Evolutionary conservation across 1,284 basidiomycete species (phyloP).

Genomic region (Tilletia horrida): DNA sequence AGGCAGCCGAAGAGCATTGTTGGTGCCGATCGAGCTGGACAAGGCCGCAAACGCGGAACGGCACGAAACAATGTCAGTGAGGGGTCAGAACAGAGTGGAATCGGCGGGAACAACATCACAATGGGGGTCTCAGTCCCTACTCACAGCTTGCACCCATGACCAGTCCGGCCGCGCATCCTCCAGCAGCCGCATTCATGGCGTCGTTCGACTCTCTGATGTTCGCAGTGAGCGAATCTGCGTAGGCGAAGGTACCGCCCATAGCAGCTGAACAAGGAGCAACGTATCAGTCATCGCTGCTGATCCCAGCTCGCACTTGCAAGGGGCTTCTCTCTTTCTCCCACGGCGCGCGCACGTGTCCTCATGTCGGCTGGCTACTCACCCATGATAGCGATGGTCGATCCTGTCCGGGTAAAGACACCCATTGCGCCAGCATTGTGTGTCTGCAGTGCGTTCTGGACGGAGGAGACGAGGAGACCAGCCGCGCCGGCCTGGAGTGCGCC

Average conservation of each 20-base stretch:
- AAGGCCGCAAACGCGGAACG: background rate
- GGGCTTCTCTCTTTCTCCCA: too few relatives aligned
- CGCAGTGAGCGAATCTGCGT: slow-evolving; percentile 74
- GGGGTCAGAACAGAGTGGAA: background rate
- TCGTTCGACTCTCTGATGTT: slow-evolving; percentile 80
- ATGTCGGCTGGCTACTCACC: slow-evolving; percentile 40
- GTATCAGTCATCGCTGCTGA: too few relatives aligned
- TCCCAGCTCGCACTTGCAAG: too few relatives aligned
- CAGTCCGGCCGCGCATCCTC: slow-evolving; percentile 89
- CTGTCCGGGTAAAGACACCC: slow-evolving; percentile 75
- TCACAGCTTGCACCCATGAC: slow-evolving; percentile 77
- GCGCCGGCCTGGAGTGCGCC: slow-evolving; percentile 36
- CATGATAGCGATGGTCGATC: slow-evolving; percentile 77
- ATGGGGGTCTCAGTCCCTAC: slow-evolving; percentile 46
- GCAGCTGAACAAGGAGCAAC: slow-evolving; percentile 59
- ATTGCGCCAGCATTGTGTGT: slow-evolving; percentile 76
- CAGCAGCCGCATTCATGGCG: slow-evolving; percentile 76
- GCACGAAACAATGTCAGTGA: background rate
- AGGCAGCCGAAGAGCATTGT: slow-evolving; percentile 76
- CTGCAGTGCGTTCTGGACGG: slow-evolving; percentile 50
- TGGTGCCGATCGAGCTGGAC: slow-evolving; percentile 71
- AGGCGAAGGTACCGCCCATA: slow-evolving; percentile 83
- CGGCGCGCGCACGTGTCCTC: too few relatives aligned
- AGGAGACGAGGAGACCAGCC: slow-evolving; percentile 46
- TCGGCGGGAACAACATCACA: background rate